Conservation (phyloP, 2,329 filamentous ascomycete species). For the Ciborinia camelliae region DNA sequence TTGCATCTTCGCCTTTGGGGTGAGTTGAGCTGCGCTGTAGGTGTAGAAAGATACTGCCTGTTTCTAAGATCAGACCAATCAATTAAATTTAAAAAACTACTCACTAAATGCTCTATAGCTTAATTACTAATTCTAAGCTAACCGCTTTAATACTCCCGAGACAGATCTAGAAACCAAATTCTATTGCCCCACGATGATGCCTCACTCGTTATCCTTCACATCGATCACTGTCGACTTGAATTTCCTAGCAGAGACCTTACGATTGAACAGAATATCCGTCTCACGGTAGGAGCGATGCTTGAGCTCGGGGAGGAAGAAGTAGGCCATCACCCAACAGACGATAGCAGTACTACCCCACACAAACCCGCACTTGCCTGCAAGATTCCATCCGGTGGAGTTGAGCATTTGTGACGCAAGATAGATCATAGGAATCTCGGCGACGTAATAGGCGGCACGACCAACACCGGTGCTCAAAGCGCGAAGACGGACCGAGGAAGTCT, state of each 20-base stretch:
- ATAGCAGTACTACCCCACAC: conserved; percentile 57
- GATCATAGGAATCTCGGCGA: conserved; percentile 63
- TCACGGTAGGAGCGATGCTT: conserved; percentile 53
- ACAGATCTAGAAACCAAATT: no score
- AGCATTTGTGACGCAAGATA: conserved; percentile 61
- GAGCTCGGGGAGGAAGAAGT: conserved; percentile 56
- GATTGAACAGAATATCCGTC: conserved; percentile 48
- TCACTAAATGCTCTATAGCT: no score
- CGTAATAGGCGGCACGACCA: conserved; percentile 61
- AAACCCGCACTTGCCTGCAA: conserved; percentile 56
- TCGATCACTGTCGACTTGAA: conserved; percentile 54
- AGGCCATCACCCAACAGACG: conserved; percentile 48
- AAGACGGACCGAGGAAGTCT: conserved; percentile 63
- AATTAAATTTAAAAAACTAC: no score
- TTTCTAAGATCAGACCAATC: no score
- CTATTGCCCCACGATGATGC: no score
- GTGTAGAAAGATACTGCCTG: no score
- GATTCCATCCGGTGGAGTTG: conserved; percentile 46
- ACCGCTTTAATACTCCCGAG: no score
- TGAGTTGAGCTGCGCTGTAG: no score
- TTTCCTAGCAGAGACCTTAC: conserved; percentile 38
- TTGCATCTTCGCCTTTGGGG: no score
- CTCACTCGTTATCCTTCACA: conserved; percentile 59
- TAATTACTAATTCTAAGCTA: no score
- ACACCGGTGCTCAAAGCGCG: conserved; percentile 63